Evolutionary conservation across 2,329 filamentous ascomycete genomes (phyloP), one percentile per base, ranked within the genome.

Genomic region (Diaporthe eres): DNA sequence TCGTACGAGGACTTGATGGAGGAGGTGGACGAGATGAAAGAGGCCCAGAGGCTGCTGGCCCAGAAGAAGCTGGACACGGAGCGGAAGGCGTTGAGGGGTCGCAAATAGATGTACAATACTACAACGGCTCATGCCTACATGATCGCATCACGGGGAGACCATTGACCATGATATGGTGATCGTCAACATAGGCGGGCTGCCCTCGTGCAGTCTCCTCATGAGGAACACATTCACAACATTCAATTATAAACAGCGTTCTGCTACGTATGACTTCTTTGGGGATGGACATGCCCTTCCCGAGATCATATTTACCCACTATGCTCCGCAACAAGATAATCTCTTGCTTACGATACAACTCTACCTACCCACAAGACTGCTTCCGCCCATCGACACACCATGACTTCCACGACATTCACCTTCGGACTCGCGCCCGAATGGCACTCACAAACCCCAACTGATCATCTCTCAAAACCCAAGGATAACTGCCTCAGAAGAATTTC

Each of bases 401-500:
- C 4, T 31, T 15, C 15, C 10, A 7, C 31, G 17, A 19, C 65
- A n/a, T 1, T 49, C 25, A 1, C 61, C 10, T n/a, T 22, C 9
- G 22, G 17, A 31, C 17, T 42, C 65, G 42, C 47, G 17, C 34
- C 65, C 37, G 0, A 15, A 17, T 25, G 19, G 28, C 17, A 25
- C 51, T 25, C 12, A 10, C 22, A 28, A 15, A 6, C 31, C 31
- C 34, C 49, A 19, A n/a, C 42, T 8, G 5, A 28, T 31, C 9
- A 2, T 4, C 68, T 37, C 42, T 79, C 84, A 17, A 28, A 9
- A 22, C 15, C 49, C 13, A 8, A 13, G 31, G 9, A 55, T 37
- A n/a, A 42, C 5, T 6, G 8, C 12, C 10, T 49, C 31, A 91
- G 78, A 91, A 90, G 82, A 91, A 91, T 83, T 88, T 91, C 76